These are phyloP conservation scores for Puccinia polysora DNA, from an alignment of 1,284 basidiomycete genomes.

Conservation along the genomic window DNA sequence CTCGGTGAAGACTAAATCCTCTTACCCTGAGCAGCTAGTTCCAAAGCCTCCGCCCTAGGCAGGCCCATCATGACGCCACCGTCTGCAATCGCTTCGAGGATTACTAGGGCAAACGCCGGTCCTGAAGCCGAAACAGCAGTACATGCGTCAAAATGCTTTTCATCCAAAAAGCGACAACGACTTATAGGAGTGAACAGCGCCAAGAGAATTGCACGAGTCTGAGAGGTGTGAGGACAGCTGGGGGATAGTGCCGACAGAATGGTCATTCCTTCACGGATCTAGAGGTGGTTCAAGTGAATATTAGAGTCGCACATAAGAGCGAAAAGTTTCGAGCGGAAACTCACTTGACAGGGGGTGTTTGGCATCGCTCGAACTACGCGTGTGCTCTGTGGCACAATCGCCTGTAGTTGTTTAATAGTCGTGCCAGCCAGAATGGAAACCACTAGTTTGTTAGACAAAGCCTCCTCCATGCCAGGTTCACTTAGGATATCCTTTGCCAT, in stretches of 20 bases:
- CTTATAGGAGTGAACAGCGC: constrained; percentile 94
- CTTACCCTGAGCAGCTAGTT: constrained; percentile 91
- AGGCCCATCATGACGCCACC: constrained; percentile 99
- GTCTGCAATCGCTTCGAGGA: constrained; percentile 97
- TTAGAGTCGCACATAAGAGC: too few relatives aligned
- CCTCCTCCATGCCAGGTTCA: constrained; percentile 76
- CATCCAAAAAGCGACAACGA: constrained; percentile 84
- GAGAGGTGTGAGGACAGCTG: constrained; percentile 56
- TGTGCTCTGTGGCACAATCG: constrained; percentile 70
- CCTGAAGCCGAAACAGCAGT: constrained; percentile 94
- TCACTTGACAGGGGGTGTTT: constrained; percentile 91
- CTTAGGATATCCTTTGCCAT: constrained; percentile 70
- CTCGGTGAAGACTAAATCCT: too few relatives aligned
- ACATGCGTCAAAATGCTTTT: constrained; percentile 97
- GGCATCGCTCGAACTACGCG: constrained; percentile 95
- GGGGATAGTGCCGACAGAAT: constrained; percentile 70
- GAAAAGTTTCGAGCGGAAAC: not conserved
- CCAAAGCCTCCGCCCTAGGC: constrained; percentile 84
- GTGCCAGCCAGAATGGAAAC: constrained; percentile 96
- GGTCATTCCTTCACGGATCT: constrained; percentile 98
- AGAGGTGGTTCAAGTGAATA: too few relatives aligned
- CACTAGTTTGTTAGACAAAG: constrained; percentile 80
- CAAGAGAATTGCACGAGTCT: constrained; percentile 70
- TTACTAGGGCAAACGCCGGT: constrained; percentile 92
- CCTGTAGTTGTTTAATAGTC: constrained; percentile 73